These are phyloP conservation scores for Mycena capillaripes DNA, from an alignment of 768 basidiomycete species.

Conservation along the genomic window DNA sequence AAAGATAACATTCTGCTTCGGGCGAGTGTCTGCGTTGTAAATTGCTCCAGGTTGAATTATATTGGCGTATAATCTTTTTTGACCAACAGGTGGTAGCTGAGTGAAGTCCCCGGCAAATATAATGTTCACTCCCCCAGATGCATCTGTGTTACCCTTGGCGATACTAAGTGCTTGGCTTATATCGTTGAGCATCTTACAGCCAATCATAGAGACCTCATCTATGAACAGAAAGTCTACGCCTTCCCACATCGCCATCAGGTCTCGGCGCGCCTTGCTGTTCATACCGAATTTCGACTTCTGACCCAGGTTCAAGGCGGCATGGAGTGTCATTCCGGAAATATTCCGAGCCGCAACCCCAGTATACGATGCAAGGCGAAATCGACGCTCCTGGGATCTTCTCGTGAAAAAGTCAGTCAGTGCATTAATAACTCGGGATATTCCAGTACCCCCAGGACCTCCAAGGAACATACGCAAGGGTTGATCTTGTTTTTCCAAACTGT, in stretches of 20 bases:
- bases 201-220: not conserved
- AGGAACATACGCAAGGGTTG: not conserved
- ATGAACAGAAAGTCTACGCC: not conserved
- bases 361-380: not conserved
- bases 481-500: not conserved
- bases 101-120: conserved; percentile 61
- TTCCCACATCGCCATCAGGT: not conserved
- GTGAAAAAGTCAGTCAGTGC: not conserved
- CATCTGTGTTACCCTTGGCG: conserved; percentile 45
- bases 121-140: conserved; percentile 57
- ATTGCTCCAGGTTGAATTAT: not conserved
- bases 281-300: not conserved
- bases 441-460: not conserved
- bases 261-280: not conserved
- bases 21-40: not conserved
- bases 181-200: not conserved
- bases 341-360: not conserved
- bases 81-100: conserved; percentile 41
- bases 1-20: not conserved
- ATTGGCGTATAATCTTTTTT: conserved; percentile 16
- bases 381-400: not conserved
- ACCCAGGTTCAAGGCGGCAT: not conserved
- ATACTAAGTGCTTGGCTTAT: conserved; percentile 41
- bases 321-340: not conserved
- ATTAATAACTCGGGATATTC: not conserved